Percentiles rank a stretch among this genome's conserved stretches.
Evolutionary conservation across 305 asterid species (phyloP).

Genomic region (Plantago coronopus): DNA sequence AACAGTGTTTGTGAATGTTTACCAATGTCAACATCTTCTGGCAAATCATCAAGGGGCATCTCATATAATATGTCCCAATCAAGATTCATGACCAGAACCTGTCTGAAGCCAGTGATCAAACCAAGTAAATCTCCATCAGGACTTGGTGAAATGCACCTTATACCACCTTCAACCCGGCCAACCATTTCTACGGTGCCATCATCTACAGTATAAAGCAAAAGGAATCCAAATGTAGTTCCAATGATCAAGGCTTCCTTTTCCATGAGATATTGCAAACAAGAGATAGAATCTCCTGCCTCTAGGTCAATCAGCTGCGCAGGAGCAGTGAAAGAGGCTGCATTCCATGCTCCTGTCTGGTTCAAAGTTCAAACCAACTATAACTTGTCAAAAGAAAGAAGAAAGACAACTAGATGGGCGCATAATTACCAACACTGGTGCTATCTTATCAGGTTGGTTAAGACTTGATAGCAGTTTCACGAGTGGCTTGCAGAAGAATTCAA

Average conservation of each 20-base stretch:
- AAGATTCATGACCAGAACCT: slow-evolving; percentile 79
- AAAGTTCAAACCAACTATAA: slow-evolving; percentile 5
- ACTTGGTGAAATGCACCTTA: slow-evolving; percentile 85
- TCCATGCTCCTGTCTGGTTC: slow-evolving; percentile 46
- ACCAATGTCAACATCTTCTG: slow-evolving; percentile 76
- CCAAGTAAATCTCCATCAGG: slow-evolving; percentile 94
- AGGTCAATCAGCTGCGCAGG: slow-evolving; percentile 49
- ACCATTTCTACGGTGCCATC: slow-evolving; percentile 67
- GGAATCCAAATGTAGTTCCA: slow-evolving; percentile 75
- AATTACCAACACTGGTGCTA: not conserved
- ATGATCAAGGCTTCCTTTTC: slow-evolving; percentile 86
- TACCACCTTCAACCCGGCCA: slow-evolving; percentile 94
- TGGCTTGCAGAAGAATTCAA: no score
- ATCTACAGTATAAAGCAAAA: slow-evolving; percentile 58
- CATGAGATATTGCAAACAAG: slow-evolving; percentile 83
- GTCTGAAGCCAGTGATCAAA: slow-evolving; percentile 78
- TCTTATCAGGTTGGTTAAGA: not conserved
- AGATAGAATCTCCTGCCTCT: slow-evolving; percentile 70
- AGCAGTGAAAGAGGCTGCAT: slow-evolving; percentile 29
- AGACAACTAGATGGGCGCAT: not conserved
- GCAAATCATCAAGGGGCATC: slow-evolving; percentile 70
- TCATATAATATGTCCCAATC: slow-evolving; percentile 95
- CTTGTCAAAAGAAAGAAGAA: not conserved
- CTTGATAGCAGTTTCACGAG: no score
- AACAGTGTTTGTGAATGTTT: slow-evolving; percentile 37